Conservation (phyloP, 495 filamentous ascomycete genomes). For the Tetracladium setigerum region DNA sequence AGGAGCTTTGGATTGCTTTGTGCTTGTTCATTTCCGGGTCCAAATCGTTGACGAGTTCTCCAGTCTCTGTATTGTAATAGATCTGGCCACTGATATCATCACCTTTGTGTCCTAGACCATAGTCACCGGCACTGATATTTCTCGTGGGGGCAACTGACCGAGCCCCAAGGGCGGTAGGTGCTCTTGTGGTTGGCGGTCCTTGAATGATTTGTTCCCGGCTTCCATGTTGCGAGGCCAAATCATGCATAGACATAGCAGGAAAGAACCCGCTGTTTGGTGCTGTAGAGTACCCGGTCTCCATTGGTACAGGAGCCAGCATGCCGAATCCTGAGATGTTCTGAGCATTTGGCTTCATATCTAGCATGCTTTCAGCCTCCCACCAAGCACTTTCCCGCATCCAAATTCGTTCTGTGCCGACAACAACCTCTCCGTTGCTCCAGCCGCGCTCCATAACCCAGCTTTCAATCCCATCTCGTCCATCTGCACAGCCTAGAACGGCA, state of each 20-base stretch:
- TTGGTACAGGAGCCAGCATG: conserved; percentile 30
- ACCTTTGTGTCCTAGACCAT: conserved; percentile 80
- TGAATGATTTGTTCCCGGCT: conserved; percentile 67
- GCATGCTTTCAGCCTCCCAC: conserved; percentile 98
- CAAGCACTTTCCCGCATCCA: conserved; percentile 93
- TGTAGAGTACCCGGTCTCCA: conserved; percentile 58
- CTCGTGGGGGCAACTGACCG: conserved; percentile 69
- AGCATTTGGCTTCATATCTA: conserved; percentile 70
- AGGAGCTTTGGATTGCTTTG: conserved; percentile 67
- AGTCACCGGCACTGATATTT: conserved; percentile 66
- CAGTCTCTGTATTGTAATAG: conserved; percentile 57
- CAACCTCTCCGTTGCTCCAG: conserved; percentile 96
- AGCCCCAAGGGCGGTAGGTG: conserved; percentile 40
- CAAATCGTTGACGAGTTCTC: conserved; percentile 43
- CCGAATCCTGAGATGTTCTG: conserved; percentile 29
- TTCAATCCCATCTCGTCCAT: conserved; percentile 88
- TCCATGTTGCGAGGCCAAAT: conserved; percentile 47
- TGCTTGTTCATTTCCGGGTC: conserved; percentile 72
- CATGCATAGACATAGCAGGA: conserved; percentile 48
- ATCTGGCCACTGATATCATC: conserved; percentile 66
- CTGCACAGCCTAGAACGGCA: conserved; percentile 72
- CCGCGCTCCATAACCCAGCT: conserved; percentile 93
- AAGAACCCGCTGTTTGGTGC: conserved; percentile 64
- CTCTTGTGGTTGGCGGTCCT: conserved; percentile 52
- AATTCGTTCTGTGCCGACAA: conserved; percentile 80